Evolutionary conservation across 2,329 filamentous ascomycete species (phyloP).

Genomic region (Curvularia spicifera): DNA sequence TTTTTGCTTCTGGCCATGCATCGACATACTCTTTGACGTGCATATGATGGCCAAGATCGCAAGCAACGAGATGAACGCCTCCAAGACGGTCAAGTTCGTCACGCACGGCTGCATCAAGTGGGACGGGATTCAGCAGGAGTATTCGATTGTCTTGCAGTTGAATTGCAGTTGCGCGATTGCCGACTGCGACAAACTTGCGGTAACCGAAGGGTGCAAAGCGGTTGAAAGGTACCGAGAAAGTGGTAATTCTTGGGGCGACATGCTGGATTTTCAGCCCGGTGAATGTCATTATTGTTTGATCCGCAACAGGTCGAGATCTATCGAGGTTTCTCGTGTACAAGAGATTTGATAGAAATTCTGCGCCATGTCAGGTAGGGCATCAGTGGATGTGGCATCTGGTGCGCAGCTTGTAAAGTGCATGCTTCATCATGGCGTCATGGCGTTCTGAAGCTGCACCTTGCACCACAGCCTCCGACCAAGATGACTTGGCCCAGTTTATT

Average conservation of each 20-base stretch:
- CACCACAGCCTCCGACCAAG: not conserved
- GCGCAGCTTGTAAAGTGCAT: not conserved
- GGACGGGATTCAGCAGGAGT: constrained; percentile 23
- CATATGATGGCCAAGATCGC: constrained; percentile 25
- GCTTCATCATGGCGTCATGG: constrained; percentile 1
- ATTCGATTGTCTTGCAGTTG: constrained; percentile 13
- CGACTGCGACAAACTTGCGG: constrained; percentile 26
- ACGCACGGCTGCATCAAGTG: constrained; percentile 12
- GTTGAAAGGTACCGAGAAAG: constrained; percentile 26
- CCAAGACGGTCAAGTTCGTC: constrained; percentile 17
- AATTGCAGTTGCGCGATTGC: constrained; percentile 27
- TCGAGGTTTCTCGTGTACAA: not conserved
- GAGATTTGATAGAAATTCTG: not conserved
- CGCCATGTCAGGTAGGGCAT: not conserved
- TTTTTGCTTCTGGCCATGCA: constrained; percentile 21
- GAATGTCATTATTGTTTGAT: constrained; percentile 2
- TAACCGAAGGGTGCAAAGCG: constrained; percentile 26
- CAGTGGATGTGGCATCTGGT: not conserved
- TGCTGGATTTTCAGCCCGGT: constrained; percentile 12
- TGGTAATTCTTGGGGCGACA: constrained; percentile 15
- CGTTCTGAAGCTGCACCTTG: not conserved
- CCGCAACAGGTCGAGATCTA: not conserved
- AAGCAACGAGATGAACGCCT: constrained; percentile 21
- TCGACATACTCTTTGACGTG: constrained; percentile 13
- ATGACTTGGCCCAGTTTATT: not conserved